Evolutionary conservation across 208 protist species (phyloP).

Genomic region (Naegleria gruberi): DNA sequence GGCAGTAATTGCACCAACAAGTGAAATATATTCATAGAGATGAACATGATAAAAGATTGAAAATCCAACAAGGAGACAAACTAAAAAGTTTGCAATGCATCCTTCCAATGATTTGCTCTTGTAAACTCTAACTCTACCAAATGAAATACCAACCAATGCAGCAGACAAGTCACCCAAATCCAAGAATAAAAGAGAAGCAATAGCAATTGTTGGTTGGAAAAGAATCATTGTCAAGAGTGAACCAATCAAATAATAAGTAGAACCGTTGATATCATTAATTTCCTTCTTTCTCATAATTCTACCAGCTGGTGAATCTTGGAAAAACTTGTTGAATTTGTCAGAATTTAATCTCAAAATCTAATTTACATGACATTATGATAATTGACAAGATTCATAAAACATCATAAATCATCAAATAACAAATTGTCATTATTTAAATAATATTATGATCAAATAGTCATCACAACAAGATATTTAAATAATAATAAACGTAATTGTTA

Average conservation of each 20-base stretch:
- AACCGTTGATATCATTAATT: not conserved
- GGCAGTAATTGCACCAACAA: not conserved
- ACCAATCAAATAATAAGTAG: not conserved
- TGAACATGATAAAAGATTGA: not conserved
- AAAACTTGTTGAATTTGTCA: not conserved
- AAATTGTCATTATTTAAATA: no score
- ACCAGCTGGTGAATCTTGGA: not conserved
- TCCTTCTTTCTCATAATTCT: not conserved
- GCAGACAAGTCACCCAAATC: not conserved
- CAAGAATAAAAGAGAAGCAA: not conserved
- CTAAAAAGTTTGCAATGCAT: not conserved
- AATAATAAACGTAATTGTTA: no score
- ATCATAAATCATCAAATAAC: no score
- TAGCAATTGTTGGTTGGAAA: slow-evolving; percentile 14
- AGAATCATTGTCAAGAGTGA: not conserved
- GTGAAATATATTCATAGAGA: not conserved
- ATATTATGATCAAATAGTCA: no score
- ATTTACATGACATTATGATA: no score
- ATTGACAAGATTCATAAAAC: no score
- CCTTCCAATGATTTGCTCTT: not conserved
- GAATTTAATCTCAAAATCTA: slow-evolving; percentile 5
- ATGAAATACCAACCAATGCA: not conserved
- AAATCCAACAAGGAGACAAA: not conserved
- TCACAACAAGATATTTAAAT: no score
- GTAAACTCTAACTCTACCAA: slow-evolving; percentile 5